A percentile compares a stretch with the other conserved stretches of the same genome.
These are phyloP conservation scores for Amauroascus verrucosus DNA, from an alignment of 2,329 filamentous ascomycete species.

Conservation along the genomic window DNA sequence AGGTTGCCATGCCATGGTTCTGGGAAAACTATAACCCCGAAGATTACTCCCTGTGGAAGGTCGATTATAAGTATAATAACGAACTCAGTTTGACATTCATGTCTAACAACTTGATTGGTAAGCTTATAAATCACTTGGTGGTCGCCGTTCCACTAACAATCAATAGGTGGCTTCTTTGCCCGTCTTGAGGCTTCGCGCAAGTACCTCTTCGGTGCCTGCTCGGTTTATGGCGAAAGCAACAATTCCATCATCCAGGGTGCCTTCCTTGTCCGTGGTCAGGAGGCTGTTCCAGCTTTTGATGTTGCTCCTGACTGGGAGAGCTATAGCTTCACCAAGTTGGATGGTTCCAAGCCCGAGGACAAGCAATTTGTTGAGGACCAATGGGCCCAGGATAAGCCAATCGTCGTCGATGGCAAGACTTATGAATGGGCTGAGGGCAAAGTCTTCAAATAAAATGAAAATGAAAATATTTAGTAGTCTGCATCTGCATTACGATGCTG, in stretches of 20 bases:
- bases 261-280: conserved; percentile 88
- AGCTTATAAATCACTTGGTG: conserved; percentile 18
- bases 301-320: conserved; percentile 96
- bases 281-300: conserved; percentile 76
- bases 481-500: not conserved
- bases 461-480: not conserved
- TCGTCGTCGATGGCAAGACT: conserved; percentile 72
- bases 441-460: conserved; percentile 82
- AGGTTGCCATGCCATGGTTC: conserved; percentile 87
- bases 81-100: conserved; percentile 98
- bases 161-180: conserved; percentile 74
- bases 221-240: conserved; percentile 82
- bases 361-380: conserved; percentile 71
- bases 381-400: conserved; percentile 87
- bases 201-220: conserved; percentile 86
- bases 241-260: conserved; percentile 86
- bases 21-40: conserved; percentile 91
- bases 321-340: conserved; percentile 94
- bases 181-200: conserved; percentile 97
- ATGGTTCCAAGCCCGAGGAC: conserved; percentile 76
- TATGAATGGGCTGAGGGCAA: conserved; percentile 85
- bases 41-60: conserved; percentile 90
- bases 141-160: conserved; percentile 1
- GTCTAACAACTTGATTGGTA: conserved; percentile 91
- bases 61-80: conserved; percentile 98